Percentiles rank a stretch among this genome's conserved stretches.
phyloP scores from a whole-genome alignment of 371 early-diverging fungal species.

The Coemansia sp. region DNA sequence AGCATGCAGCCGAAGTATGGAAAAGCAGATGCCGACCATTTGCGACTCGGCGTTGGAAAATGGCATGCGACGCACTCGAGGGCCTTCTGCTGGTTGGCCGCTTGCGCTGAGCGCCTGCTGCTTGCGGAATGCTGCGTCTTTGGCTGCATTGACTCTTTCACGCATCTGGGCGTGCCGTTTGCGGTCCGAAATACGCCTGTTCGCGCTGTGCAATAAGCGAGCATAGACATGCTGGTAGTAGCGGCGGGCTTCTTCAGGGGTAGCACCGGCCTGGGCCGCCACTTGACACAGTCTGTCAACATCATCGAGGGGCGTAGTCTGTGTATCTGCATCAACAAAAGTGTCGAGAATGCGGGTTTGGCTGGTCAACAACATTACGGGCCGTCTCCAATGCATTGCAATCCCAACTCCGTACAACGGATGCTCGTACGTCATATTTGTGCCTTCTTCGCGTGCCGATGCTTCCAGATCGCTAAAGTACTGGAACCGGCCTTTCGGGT shows the following conservation, averaged over 20 bases:
- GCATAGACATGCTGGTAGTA: slow-evolving; percentile 20
- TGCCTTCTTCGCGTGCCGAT: neutral
- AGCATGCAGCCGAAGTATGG: slow-evolving; percentile 22
- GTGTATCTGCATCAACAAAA: slow-evolving; percentile 2
- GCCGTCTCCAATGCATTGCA: slow-evolving; percentile 15
- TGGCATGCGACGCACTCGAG: neutral
- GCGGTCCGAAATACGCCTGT: neutral
- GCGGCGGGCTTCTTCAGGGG: slow-evolving; percentile 21
- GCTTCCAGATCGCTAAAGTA: slow-evolving; percentile 17
- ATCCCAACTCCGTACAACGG: slow-evolving; percentile 25
- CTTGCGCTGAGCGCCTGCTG: neutral
- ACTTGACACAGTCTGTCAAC: slow-evolving; percentile 10
- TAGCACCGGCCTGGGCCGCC: slow-evolving; percentile 17
- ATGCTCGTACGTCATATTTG: slow-evolving; percentile 3
- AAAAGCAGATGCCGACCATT: slow-evolving; percentile 12
- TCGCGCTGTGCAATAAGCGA: neutral
- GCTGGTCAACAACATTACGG: neutral
- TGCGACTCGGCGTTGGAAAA: slow-evolving; percentile 18
- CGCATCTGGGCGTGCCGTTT: neutral
- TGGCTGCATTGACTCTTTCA: no score
- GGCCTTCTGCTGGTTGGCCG: no score
- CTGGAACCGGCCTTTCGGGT: slow-evolving; percentile 6
- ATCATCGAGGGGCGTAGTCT: slow-evolving; percentile 19
- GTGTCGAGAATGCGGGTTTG: slow-evolving; percentile 10
- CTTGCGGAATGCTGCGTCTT: neutral